phyloP scores from a whole-genome alignment of 768 basidiomycete species.

The Tylopilus subfusipes region DNA sequence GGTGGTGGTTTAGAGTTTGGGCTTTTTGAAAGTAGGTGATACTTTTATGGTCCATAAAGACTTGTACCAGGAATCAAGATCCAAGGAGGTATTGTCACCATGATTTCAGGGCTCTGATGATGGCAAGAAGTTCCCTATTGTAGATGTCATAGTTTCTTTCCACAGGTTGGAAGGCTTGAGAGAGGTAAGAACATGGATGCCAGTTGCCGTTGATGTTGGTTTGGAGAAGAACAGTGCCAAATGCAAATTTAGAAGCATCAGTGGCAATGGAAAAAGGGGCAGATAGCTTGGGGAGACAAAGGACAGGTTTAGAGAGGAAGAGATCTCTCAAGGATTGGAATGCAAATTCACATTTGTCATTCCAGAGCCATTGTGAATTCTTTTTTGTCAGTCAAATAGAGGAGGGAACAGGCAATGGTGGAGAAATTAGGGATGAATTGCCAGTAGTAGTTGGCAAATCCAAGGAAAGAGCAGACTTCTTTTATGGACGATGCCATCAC shows the following conservation, averaged over 20 bases:
- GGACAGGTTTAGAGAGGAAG: too few species aligned
- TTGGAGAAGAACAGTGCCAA: not conserved
- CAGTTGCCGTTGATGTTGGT: too few species aligned
- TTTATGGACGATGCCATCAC: too few species aligned
- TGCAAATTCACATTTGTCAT: not conserved
- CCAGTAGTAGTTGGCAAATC: too few species aligned
- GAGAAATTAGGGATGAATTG: too few species aligned
- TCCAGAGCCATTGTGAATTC: not conserved
- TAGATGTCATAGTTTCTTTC: too few species aligned
- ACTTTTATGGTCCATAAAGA: constrained; percentile 33
- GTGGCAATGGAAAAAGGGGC: not conserved
- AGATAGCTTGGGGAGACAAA: too few species aligned
- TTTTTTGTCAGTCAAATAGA: not conserved
- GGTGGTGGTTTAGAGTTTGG: not conserved
- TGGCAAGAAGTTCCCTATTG: too few species aligned
- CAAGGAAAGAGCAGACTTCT: too few species aligned
- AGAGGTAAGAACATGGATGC: too few species aligned
- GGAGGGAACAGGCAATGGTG: not conserved
- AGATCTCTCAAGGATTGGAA: too few species aligned
- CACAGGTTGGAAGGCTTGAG: too few species aligned
- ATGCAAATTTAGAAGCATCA: not conserved
- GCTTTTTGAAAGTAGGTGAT: not conserved
- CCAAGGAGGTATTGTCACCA: constrained; percentile 34
- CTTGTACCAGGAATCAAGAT: constrained; percentile 26
- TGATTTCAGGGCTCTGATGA: not conserved